phyloP scores from a whole-genome alignment of 192 early-diverging fungal genomes.

The Globomyces pollinis-pini region DNA sequence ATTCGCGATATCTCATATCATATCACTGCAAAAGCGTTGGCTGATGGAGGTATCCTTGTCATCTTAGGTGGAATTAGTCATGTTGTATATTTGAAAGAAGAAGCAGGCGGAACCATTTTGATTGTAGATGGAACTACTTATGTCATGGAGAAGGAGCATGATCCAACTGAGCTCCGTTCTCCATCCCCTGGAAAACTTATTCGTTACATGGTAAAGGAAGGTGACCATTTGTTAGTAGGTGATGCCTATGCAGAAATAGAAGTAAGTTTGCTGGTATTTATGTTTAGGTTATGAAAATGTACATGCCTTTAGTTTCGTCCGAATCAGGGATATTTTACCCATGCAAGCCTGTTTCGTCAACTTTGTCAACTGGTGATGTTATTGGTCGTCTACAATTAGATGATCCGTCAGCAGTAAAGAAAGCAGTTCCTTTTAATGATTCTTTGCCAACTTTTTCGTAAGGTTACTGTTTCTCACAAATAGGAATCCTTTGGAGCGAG shows the following conservation, averaged over 20 bases:
- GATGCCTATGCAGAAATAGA: conserved; percentile 98
- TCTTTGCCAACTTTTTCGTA: conserved; percentile 36
- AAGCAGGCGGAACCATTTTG: conserved; percentile 79
- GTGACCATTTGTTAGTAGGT: conserved; percentile 78
- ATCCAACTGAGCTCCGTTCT: conserved; percentile 91
- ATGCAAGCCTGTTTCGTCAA: conserved; percentile 77
- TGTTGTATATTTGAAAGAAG: conserved; percentile 83
- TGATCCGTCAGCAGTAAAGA: conserved; percentile 85
- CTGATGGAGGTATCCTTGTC: conserved; percentile 88
- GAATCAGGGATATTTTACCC: conserved; percentile 88
- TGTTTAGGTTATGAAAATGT: conserved; percentile 95
- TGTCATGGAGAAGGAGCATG: conserved; percentile 90
- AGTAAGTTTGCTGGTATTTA: conserved; percentile 37
- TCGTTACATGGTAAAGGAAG: conserved; percentile 85
- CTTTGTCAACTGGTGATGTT: conserved; percentile 84
- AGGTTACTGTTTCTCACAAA: background rate
- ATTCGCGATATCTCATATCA: conserved; percentile 77
- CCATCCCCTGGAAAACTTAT: conserved; percentile 97
- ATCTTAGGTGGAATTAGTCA: conserved; percentile 87
- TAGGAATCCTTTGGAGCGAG: conserved; percentile 13
- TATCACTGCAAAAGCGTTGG: conserved; percentile 73
- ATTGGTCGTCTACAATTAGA: conserved; percentile 89
- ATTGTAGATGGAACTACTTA: conserved; percentile 88
- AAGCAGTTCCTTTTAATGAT: conserved; percentile 68
- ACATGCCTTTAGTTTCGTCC: conserved; percentile 90